These are phyloP conservation scores for Neoboletus magnificus DNA, from an alignment of 768 basidiomycete species.

Conservation along the genomic window DNA sequence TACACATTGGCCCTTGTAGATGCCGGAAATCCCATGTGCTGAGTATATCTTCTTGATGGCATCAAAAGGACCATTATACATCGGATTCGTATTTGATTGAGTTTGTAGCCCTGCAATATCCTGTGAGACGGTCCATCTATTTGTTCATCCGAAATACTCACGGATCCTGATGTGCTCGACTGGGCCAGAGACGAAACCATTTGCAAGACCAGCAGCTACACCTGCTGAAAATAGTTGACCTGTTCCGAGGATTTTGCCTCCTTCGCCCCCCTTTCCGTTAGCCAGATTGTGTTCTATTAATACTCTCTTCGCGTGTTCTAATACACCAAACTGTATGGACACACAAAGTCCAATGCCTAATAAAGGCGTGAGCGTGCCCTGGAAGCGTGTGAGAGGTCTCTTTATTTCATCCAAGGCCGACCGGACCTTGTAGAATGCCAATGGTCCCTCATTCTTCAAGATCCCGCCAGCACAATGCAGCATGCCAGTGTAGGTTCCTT, in stretches of 20 bases:
- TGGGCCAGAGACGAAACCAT: constrained; percentile 90
- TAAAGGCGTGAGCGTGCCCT: constrained; percentile 90
- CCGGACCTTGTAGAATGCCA: constrained; percentile 91
- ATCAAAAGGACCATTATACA: constrained; percentile 82
- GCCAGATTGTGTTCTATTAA: constrained; percentile 64
- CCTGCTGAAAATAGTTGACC: constrained; percentile 75
- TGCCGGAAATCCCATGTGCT: constrained; percentile 71
- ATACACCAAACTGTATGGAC: constrained; percentile 91
- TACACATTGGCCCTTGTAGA: constrained; percentile 91
- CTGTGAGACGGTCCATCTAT: background rate
- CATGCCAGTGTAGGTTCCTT: constrained; percentile 87
- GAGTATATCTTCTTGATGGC: constrained; percentile 82
- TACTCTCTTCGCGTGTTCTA: constrained; percentile 81
- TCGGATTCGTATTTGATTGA: constrained; percentile 72
- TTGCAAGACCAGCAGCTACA: constrained; percentile 82
- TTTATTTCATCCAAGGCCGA: background rate
- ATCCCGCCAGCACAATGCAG: constrained; percentile 88
- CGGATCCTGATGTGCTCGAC: constrained; percentile 95
- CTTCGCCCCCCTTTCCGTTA: constrained; percentile 58
- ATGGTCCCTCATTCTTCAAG: constrained; percentile 84
- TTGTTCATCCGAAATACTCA: constrained; percentile 7
- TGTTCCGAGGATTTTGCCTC: constrained; percentile 56
- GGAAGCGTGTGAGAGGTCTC: constrained; percentile 4
- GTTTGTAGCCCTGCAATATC: constrained; percentile 74
- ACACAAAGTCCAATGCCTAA: constrained; percentile 93